Percentiles rank a stretch among this genome's conserved stretches.
phyloP scores from a whole-genome alignment of 176 grass and related monocot genomes.

The Aegilops umbellulata region DNA sequence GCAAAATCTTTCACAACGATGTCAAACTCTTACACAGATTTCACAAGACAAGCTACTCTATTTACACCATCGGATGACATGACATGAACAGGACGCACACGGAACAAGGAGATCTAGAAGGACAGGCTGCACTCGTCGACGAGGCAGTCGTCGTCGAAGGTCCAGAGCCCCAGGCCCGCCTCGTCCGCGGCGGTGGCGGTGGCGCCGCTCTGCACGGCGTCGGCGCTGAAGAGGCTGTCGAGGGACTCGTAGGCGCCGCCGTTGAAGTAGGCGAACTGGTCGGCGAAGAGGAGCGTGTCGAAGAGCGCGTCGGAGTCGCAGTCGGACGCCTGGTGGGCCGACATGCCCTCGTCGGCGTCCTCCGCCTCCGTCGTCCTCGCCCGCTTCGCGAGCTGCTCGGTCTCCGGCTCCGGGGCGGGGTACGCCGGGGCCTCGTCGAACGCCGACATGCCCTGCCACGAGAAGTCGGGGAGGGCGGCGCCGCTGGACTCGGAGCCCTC shows the following conservation, averaged over 20 bases:
- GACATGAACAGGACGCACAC: not conserved
- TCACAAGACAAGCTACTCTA: not conserved
- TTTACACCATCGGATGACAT: slow-evolving; percentile 32
- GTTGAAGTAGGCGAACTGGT: slow-evolving; percentile 48
- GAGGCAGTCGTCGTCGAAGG: slow-evolving; percentile 78
- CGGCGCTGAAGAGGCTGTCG: slow-evolving; percentile 48
- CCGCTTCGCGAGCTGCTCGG: slow-evolving; percentile 8
- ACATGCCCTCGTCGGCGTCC: not conserved
- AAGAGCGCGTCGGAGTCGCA: slow-evolving; percentile 30
- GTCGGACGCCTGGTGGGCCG: not conserved
- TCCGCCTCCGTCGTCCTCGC: slow-evolving; percentile 8
- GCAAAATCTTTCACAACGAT: not conserved
- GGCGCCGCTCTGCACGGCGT: slow-evolving; percentile 37
- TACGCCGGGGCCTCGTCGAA: not conserved
- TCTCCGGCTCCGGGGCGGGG: not conserved
- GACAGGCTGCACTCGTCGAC: slow-evolving; percentile 56
- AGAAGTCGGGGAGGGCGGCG: slow-evolving; percentile 52
- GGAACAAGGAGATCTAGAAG: slow-evolving; percentile 7
- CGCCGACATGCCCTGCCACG: slow-evolving; percentile 44
- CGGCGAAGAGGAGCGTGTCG: slow-evolving; percentile 32
- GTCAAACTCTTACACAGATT: not conserved
- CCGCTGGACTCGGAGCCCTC: not conserved
- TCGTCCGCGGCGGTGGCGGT: not conserved
- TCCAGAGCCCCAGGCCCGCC: slow-evolving; percentile 56
- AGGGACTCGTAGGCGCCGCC: slow-evolving; percentile 46